Evolutionary conservation across 345 rosid species (phyloP).

Genomic region (Ceriops tagal): DNA sequence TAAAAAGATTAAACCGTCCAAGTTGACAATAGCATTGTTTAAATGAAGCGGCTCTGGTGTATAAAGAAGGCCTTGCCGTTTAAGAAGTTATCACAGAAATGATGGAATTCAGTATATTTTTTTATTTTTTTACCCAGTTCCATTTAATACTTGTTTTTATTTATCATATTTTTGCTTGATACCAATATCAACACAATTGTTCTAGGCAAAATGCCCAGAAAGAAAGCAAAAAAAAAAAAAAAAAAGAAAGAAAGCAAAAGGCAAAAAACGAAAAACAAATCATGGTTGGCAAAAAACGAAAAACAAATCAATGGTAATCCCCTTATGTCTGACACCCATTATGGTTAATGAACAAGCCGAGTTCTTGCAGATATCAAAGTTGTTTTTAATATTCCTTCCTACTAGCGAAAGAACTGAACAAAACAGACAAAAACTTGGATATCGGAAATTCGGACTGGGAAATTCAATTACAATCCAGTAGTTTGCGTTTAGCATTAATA

Average conservation of each 20-base stretch:
- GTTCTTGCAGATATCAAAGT: too few species aligned
- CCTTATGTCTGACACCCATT: too few species aligned
- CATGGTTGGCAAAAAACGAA: too few species aligned
- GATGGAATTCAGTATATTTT: neutral
- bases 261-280: too few species aligned
- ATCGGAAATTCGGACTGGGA: too few species aligned
- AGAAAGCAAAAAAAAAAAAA: too few species aligned
- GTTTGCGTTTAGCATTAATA: neutral
- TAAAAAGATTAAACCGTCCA: neutral
- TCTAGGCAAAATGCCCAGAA: neutral
- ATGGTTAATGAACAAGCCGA: too few species aligned
- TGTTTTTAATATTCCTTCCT: too few species aligned
- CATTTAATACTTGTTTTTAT: neutral
- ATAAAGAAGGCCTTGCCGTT: neutral
- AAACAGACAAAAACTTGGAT: too few species aligned
- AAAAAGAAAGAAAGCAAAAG: too few species aligned
- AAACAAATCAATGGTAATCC: too few species aligned
- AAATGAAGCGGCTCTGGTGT: neutral
- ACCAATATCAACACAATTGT: neutral
- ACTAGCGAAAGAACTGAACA: too few species aligned
- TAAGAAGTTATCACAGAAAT: neutral
- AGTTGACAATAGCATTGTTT: neutral
- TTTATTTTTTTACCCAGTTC: neutral
- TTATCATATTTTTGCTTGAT: neutral
- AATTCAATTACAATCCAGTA: neutral